These are phyloP conservation scores for Astragalus glycyphyllos DNA, from an alignment of 306 rosid genomes.

Conservation along the genomic window DNA sequence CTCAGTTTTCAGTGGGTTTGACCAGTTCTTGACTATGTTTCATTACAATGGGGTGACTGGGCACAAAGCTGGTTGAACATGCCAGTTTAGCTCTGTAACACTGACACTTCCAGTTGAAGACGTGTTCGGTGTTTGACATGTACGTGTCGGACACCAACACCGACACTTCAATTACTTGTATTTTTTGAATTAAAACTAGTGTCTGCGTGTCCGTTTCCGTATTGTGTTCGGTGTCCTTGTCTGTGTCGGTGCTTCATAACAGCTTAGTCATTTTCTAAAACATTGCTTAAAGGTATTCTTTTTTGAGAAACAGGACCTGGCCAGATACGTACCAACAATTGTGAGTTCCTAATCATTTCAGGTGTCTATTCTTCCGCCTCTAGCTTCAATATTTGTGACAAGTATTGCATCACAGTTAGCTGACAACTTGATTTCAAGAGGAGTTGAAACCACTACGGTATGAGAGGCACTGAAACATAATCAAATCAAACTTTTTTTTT, in stretches of 20 bases:
- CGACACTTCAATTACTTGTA: too few relatives aligned
- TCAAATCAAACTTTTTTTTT: too few relatives aligned
- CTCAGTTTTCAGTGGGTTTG: neutral
- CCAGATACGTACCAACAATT: constrained; percentile 22
- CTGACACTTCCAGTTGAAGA: too few relatives aligned
- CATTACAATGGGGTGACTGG: neutral
- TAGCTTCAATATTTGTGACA: constrained; percentile 83
- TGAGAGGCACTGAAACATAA: constrained; percentile 37
- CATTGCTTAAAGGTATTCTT: constrained; percentile 3
- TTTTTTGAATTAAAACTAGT: too few relatives aligned
- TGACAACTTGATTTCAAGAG: constrained; percentile 82
- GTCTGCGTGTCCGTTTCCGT: too few relatives aligned
- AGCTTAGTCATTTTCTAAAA: neutral
- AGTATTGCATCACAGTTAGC: constrained; percentile 80
- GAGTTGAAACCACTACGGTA: constrained; percentile 90
- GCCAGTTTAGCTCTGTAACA: too few relatives aligned
- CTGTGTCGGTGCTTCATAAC: too few relatives aligned
- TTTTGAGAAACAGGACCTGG: constrained; percentile 1
- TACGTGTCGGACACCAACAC: too few relatives aligned
- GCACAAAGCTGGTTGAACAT: too few relatives aligned
- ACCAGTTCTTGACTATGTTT: constrained; percentile 9
- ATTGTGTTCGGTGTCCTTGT: too few relatives aligned
- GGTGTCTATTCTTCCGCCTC: constrained; percentile 95
- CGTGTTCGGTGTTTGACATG: too few relatives aligned
- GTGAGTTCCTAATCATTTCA: constrained; percentile 47